Percentiles rank a stretch among this genome's conserved stretches.
Conservation (phyloP, 768 basidiomycete species). For the Gymnopilus dilepis region DNA sequence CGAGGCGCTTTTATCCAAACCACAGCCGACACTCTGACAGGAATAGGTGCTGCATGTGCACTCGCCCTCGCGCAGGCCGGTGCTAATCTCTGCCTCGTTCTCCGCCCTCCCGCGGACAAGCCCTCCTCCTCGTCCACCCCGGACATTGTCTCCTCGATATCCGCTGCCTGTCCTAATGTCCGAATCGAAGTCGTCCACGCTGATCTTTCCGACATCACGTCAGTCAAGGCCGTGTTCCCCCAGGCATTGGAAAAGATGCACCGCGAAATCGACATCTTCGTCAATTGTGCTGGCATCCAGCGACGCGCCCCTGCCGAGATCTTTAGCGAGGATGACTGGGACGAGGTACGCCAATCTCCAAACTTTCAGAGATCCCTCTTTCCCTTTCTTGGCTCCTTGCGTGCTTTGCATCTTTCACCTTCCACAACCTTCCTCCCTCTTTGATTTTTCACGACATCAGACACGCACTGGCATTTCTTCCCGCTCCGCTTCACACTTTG, state of each 20-base stretch:
- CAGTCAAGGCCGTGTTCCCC: slow-evolving; percentile 47
- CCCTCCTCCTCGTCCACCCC: slow-evolving; percentile 12
- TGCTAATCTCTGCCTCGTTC: slow-evolving; percentile 51
- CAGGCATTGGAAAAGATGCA: slow-evolving; percentile 43
- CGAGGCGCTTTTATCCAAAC: slow-evolving; percentile 1
- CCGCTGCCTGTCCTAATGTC: slow-evolving; percentile 29
- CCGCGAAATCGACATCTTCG: slow-evolving; percentile 59
- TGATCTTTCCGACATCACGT: slow-evolving; percentile 45
- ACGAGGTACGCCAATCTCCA: slow-evolving; percentile 50
- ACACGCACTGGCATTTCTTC: background rate
- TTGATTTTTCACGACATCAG: background rate
- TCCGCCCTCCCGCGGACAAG: slow-evolving; percentile 33
- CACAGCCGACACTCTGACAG: slow-evolving; percentile 31
- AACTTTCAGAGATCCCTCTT: background rate
- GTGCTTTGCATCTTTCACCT: slow-evolving; percentile 1
- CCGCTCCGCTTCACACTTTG: slow-evolving; percentile 10
- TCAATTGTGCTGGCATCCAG: slow-evolving; percentile 76
- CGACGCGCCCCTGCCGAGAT: slow-evolving; percentile 60
- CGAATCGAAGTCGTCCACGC: slow-evolving; percentile 43
- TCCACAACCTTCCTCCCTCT: background rate
- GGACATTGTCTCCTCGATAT: slow-evolving; percentile 29
- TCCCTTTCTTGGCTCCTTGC: background rate
- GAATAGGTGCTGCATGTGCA: slow-evolving; percentile 57
- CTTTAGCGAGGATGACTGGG: slow-evolving; percentile 72
- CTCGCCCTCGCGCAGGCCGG: slow-evolving; percentile 55